Percentiles rank a stretch among this genome's conserved stretches.
Conservation (phyloP, 139 green algal genomes). For the Coccomyxa sp. region DNA sequence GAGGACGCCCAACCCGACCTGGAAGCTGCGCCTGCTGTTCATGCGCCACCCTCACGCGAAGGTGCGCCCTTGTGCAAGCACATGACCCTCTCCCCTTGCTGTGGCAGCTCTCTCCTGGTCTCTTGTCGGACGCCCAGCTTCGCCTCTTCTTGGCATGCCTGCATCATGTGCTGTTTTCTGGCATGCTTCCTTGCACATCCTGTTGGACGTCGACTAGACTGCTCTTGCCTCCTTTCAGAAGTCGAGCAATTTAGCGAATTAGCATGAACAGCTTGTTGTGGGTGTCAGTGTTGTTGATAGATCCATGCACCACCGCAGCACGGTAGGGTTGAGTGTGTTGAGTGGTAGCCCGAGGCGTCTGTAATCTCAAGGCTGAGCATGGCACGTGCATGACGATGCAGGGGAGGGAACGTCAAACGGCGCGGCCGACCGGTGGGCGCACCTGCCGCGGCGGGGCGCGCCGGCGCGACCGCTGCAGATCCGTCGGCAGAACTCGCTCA, state of each 20-base stretch:
- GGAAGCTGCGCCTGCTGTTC: no score
- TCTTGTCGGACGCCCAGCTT: background rate
- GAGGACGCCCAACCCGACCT: background rate
- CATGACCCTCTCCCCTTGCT: background rate
- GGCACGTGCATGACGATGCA: background rate
- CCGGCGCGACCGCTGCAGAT: background rate
- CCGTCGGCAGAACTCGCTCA: background rate
- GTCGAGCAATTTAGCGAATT: background rate
- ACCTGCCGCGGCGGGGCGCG: background rate
- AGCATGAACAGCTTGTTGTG: background rate
- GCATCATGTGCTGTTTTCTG: background rate
- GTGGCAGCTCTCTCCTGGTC: background rate
- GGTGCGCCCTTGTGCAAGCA: no score
- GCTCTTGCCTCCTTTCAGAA: background rate
- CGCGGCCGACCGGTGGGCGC: background rate
- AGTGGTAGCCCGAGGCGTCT: background rate
- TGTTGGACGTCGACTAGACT: background rate
- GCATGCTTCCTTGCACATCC: background rate
- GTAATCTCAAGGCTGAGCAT: background rate
- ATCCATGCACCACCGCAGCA: background rate
- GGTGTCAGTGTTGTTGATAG: no score
- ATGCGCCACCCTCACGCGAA: no score
- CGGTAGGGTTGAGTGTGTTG: background rate
- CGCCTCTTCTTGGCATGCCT: background rate
- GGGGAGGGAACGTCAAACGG: background rate